Evolutionary conservation across 306 rosid species (phyloP), one percentile per base, ranked within the genome.

Genomic region (Phaseolus lunatus): DNA sequence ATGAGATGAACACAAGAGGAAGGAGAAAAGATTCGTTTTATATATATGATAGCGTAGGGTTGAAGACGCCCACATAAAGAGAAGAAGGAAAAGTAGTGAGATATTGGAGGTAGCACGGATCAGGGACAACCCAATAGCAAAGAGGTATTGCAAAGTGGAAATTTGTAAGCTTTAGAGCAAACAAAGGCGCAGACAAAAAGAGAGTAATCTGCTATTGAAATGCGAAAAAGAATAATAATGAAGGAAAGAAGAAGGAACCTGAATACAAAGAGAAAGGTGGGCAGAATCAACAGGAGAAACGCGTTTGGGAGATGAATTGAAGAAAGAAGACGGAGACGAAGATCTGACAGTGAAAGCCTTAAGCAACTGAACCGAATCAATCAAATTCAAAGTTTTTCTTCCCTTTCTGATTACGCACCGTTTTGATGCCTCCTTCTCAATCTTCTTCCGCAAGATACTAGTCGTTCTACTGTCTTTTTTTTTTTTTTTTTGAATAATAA

Each of bases 161-260:
- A 69, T 10, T 50, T 39, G 5, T 1, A 39, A 43, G n/a, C 59
- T 52, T 53, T 31, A 44, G 15, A 73, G 14, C 54, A 35, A 59
- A 65, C 67, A 61, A 27, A 29, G 26, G 0, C 12, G 18, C 3
- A 3, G 4, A 27, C 8, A 61, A 3, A 16, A 41, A 43, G 7
- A 20, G 10, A 41, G 1, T 29, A 9, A 58, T 33, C 11, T 33
- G 13, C 26, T 12, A 72, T 41, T 50, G 20, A 43, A 43, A 41
- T 20, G 35, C 53, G 0, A n/a, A 69, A 12, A 73, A 64, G 3
- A 9, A n/a, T 9, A 2, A 39, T 9, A 39, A 8, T 2, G 2
- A 15, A 63, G 11, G 20, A 16, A 18, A 53, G 45, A 50, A 63
- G 7, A 50, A 63, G 2, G 48, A 67, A 75, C 80, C 84, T 74